Base-by-base conservation (phyloP, 2,329 filamentous ascomycete species). In the Beauveria scarabaeidicola region DNA sequence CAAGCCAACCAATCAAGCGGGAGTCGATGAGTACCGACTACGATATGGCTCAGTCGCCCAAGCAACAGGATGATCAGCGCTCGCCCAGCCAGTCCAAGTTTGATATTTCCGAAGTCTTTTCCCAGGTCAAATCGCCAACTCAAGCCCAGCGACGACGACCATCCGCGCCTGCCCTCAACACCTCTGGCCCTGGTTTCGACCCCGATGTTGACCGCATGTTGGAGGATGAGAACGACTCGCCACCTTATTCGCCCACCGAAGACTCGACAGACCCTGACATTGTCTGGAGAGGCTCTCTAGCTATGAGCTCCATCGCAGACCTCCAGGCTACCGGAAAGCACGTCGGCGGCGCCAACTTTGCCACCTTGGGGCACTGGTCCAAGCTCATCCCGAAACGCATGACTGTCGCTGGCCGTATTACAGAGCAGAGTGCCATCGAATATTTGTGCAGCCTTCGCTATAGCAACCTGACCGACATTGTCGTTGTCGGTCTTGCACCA, bases 201-300 rank as follows among this genome's bases (percentile, higher is more conserved):
- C 83, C 89, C 3, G 94, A 97, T 62, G 90, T 99, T 21, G 94
- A 99, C 70, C 85, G 91, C 44, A 78, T 99, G 65, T 82, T 97
- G 8, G 84, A 92, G 67, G 91, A 96, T 62, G 86, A 87, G 29
- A 89, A 89, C 51, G 83, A 88, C 15, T 92, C 89, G 1, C 89
- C 89, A 1, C 88, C 89, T 0, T 96, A 96, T 70, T 92, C 90
- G 0, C 90, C 91, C 0, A 86, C 86, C 2, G 90, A 94, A 63
- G 84, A 87, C 62, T 77, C 82, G 0, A 68, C 72, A 7, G 84
- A 93, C 64, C 87, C 88, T 0, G 83, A 85, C 51, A 79, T 90
- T 25, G 78, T 95, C 40, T 96, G 91, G 91, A 83, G 84, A 58
- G 91, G 91, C 15, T 85, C 79, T 52, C 74, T 91, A 61, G 79